Base-by-base conservation (phyloP, 257 asterid genomes). In the Gynochthodes officinalis region DNA sequence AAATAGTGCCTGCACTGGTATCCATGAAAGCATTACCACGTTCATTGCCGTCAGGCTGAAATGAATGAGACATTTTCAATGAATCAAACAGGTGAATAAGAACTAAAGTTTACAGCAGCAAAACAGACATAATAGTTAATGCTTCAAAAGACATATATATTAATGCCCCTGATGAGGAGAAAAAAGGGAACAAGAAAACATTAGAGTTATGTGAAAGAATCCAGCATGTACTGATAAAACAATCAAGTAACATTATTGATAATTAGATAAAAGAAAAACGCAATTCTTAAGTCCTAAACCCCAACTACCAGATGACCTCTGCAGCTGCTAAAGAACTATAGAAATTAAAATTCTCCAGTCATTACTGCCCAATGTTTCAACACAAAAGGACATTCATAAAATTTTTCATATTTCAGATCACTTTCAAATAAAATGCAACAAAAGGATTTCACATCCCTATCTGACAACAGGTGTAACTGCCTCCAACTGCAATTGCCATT, bases 21-120 rank as follows among this genome's bases (percentile, higher is more conserved):
- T 88, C 91, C 89, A 84, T 67, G 78, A 90, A 82, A 57, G 76
- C 73, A 70, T 77, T 73, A 71, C 84, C 88, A 57, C 80, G 74
- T 69, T 82, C 84, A 75, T 82, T 84, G 59, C 71, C 53, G 53
- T 73, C 85, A 48, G 71, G 81, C 95, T 88, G 88, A 74, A 84
- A 82, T 59, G 32, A 53, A 77, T 72, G 76, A 21, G 10, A 9
- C n/a, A 69, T n/a, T 64, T 19, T 18, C 40, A 37, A 19, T 37
- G 68, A 63, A 63, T 1, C 21, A 15, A 58, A 58, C 30, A 63
- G 6, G 30, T 35, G 43, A 21, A 0, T 2, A 63, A 19, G 3
- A 37, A 63, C 49, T 49, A 18, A 14, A 21, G 27, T 8, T 10
- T 19, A 30, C 2, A 5, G 64, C 32, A n/a, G 33, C 39, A 58